phyloP scores from a whole-genome alignment of 2,329 filamentous ascomycete genomes.

The Sporothrix inflata region DNA sequence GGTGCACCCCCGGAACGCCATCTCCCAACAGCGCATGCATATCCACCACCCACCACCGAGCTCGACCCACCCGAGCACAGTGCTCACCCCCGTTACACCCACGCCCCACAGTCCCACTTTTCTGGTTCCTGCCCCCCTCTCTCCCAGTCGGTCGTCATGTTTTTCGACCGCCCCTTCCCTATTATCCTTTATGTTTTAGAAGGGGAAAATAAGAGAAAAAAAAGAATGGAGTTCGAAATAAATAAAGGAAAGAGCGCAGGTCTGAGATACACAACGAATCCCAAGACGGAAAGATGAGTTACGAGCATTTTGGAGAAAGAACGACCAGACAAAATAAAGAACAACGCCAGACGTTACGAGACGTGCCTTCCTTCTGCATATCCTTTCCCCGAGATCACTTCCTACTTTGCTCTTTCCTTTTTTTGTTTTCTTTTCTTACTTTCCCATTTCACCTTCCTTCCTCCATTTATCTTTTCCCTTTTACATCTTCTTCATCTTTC shows the following conservation, averaged over 20 bases:
- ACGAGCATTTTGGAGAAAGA: slow-evolving; percentile 21
- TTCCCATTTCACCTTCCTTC: background rate
- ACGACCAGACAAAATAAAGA: slow-evolving; percentile 11
- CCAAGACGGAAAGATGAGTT: slow-evolving; percentile 14
- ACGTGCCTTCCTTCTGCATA: slow-evolving; percentile 7
- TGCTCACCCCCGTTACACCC: slow-evolving; percentile 18
- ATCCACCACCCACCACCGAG: background rate
- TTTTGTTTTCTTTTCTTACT: background rate
- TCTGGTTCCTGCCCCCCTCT: background rate
- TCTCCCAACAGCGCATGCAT: slow-evolving; percentile 21
- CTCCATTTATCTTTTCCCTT: background rate
- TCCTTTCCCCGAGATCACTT: background rate
- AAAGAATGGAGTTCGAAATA: slow-evolving; percentile 14
- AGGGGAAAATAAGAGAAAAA: slow-evolving; percentile 19
- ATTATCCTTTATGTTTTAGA: background rate
- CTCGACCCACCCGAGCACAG: slow-evolving; percentile 1
- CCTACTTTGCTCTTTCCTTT: slow-evolving; percentile 2
- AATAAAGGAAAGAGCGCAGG: slow-evolving; percentile 20
- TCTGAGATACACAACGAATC: background rate
- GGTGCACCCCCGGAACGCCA: slow-evolving; percentile 23
- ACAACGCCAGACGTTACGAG: slow-evolving; percentile 12
- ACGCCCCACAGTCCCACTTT: slow-evolving; percentile 20
- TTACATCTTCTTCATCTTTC: background rate
- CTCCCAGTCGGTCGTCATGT: slow-evolving; percentile 31
- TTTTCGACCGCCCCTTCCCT: slow-evolving; percentile 27